phyloP scores from a whole-genome alignment of 345 rosid species.

The Eucalyptus camaldulensis region DNA sequence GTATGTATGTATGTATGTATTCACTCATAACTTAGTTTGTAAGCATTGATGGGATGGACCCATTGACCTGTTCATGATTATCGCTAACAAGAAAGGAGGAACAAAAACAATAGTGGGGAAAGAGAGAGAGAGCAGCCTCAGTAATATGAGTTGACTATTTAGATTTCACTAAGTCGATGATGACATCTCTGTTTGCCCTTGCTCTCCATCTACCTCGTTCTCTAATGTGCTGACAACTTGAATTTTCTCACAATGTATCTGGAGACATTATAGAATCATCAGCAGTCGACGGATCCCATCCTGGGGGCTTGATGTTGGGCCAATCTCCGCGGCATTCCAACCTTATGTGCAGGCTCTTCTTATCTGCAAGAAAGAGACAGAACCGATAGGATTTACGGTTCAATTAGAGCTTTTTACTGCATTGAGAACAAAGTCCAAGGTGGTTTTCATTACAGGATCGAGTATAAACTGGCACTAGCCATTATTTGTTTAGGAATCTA shows the following conservation, averaged over 20 bases:
- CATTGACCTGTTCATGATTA: neutral
- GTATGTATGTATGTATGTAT: neutral
- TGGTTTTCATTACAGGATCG: neutral
- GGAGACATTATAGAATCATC: neutral
- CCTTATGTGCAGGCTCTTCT: constrained; percentile 82
- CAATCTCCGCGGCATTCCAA: constrained; percentile 84
- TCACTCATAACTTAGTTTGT: neutral
- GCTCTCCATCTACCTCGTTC: neutral
- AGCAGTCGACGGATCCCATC: constrained; percentile 57
- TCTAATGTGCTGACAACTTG: neutral
- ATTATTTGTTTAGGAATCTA: neutral
- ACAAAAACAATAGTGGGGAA: neutral
- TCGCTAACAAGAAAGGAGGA: neutral
- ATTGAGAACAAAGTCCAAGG: neutral
- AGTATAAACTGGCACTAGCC: neutral
- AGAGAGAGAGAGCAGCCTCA: neutral
- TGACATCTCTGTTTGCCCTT: neutral
- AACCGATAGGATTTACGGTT: neutral
- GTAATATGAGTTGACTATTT: neutral
- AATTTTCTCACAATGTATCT: neutral
- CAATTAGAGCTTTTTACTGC: neutral
- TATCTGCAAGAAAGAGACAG: constrained; percentile 21
- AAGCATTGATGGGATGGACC: neutral
- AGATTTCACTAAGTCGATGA: neutral
- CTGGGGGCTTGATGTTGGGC: constrained; percentile 79